Evolutionary conservation across 1,284 basidiomycete species (phyloP).

Genomic region (Ceratobasidium sp.): DNA sequence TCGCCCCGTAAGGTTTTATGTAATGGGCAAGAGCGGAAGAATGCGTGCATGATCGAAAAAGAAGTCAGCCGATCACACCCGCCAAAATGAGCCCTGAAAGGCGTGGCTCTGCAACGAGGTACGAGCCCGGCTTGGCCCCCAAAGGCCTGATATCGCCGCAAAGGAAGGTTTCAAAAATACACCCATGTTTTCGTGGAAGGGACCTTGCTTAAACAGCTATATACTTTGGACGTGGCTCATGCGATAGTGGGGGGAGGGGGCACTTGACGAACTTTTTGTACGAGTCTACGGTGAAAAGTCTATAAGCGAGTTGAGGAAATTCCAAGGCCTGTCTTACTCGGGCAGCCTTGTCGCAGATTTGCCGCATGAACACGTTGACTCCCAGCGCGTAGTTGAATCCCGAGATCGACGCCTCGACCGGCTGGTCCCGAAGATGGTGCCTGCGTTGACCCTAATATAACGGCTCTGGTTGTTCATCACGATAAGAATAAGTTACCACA

Average conservation of each 20-base stretch:
- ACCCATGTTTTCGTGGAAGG: too few relatives aligned
- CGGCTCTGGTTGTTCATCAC: not conserved
- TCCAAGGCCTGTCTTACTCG: not conserved
- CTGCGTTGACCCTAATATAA: not conserved
- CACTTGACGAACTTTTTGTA: too few relatives aligned
- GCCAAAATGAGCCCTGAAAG: conserved; percentile 3
- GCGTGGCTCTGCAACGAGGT: not conserved
- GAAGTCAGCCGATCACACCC: conserved; percentile 1
- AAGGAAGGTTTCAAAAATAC: not conserved
- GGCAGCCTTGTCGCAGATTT: not conserved
- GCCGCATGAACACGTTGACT: not conserved
- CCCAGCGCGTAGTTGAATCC: not conserved
- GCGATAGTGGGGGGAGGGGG: too few relatives aligned
- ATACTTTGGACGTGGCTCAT: too few relatives aligned
- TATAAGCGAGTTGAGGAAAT: not conserved
- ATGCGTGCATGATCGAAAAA: not conserved
- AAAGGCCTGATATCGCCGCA: not conserved
- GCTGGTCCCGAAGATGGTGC: too few relatives aligned
- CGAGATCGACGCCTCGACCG: too few relatives aligned
- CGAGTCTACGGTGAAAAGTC: too few relatives aligned
- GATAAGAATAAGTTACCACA: not conserved
- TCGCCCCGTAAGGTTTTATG: not conserved
- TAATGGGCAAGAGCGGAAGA: conserved; percentile 1
- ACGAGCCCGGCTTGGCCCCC: not conserved
- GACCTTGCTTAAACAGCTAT: too few relatives aligned